Conservation (phyloP, 2,329 filamentous ascomycete species). For the Ophiostoma piceae region DNA sequence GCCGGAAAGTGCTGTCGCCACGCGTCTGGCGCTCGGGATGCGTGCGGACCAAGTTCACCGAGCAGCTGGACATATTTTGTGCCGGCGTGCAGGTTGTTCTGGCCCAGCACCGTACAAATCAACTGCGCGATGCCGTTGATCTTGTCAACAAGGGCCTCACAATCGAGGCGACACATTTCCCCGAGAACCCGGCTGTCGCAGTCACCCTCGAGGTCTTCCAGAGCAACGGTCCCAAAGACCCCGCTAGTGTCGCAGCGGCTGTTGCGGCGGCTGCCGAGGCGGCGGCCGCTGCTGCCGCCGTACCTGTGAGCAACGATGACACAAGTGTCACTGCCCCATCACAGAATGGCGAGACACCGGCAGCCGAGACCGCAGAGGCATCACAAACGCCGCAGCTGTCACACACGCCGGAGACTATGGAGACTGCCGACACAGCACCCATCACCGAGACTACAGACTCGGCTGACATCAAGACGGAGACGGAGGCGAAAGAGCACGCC, state of each 20-base stretch:
- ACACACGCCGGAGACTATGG: neutral
- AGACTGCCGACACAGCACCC: neutral
- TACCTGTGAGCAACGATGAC: neutral
- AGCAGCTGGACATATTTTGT: slow-evolving; percentile 58
- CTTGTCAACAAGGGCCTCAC: slow-evolving; percentile 46
- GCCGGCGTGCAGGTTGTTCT: slow-evolving; percentile 59
- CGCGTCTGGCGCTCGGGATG: slow-evolving; percentile 62
- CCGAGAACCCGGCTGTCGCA: slow-evolving; percentile 34
- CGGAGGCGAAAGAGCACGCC: neutral
- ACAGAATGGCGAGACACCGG: slow-evolving; percentile 2
- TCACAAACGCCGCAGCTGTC: neutral
- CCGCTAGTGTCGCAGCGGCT: slow-evolving; percentile 22
- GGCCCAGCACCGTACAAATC: slow-evolving; percentile 54
- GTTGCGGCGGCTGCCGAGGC: slow-evolving; percentile 18
- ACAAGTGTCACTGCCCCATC: neutral
- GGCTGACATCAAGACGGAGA: neutral
- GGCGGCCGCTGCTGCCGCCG: neutral
- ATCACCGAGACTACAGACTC: neutral
- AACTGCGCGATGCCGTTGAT: slow-evolving; percentile 46
- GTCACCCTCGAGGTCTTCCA: slow-evolving; percentile 44
- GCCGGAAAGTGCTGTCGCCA: slow-evolving; percentile 57
- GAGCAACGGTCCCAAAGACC: slow-evolving; percentile 34
- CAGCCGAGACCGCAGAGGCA: neutral
- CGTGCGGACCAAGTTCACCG: slow-evolving; percentile 56
- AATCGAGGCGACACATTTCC: slow-evolving; percentile 58